Evolutionary conservation across 768 basidiomycete genomes (phyloP).

Genomic region (Amanita exitialis): DNA sequence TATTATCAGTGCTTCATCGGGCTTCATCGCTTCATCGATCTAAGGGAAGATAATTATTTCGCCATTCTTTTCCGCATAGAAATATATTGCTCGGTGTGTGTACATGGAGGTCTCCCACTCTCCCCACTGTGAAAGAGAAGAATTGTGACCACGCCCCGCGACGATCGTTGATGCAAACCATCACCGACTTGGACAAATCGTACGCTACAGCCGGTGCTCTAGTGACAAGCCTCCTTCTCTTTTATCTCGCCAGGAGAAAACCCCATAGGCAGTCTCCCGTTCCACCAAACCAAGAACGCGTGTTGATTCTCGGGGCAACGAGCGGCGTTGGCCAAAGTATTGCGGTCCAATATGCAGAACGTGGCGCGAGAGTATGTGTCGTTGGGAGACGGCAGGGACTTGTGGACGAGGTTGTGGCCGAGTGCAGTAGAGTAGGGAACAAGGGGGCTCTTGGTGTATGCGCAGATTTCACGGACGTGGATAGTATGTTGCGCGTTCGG

Average conservation of each 20-base stretch:
- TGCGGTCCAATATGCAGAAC: constrained; percentile 56
- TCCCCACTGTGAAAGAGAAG: no score
- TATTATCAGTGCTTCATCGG: no score
- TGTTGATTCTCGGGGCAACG: constrained; percentile 76
- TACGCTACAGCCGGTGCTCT: neutral
- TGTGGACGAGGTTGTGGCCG: constrained; percentile 47
- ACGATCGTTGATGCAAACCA: neutral
- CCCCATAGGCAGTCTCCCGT: constrained; percentile 25
- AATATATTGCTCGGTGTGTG: no score
- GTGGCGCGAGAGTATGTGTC: constrained; percentile 70
- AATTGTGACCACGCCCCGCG: no score
- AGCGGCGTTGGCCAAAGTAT: constrained; percentile 73
- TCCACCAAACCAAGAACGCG: constrained; percentile 46
- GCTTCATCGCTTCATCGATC: no score
- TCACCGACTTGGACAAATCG: neutral
- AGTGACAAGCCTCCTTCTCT: neutral
- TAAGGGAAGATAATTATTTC: no score
- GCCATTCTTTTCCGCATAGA: no score
- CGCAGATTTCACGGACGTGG: constrained; percentile 56
- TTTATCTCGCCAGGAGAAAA: constrained; percentile 10
- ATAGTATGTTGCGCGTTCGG: constrained; percentile 59
- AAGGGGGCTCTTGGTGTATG: constrained; percentile 35
- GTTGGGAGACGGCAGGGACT: constrained; percentile 54
- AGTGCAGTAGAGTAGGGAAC: constrained; percentile 32
- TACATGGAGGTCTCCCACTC: no score